Evolutionary conservation across 306 rosid genomes (phyloP), one percentile per base, ranked within the genome.

Genomic region (Rubus parviflorus): DNA sequence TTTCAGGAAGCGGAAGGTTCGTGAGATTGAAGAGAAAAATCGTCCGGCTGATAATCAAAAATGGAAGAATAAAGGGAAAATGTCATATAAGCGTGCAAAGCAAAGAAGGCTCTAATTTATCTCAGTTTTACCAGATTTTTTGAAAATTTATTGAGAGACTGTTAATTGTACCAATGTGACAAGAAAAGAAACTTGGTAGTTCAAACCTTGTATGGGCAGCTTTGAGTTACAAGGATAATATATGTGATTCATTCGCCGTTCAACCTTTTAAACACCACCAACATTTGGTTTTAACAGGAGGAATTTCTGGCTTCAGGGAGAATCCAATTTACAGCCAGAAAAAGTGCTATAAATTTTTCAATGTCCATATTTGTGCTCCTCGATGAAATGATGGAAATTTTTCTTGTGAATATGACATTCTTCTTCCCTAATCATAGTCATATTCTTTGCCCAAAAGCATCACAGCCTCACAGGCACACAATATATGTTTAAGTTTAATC

Each of bases 1-100:
- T 79, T 79, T 20, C 63, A 95, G 97, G 85, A 90, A 90, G 77
- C 90, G 96, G 60, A 90, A 89, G 90, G 92, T 95, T 57, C 82
- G 60, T 66, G 97, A 90, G 79, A 95, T 92, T 40, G 96, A 92
- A 86, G 98, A 89, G 74, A 65, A 84, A 40, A 87, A 77, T 57
- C 90, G 57, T 80, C 90, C 93, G 1, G 93, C n/a, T 53, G 92
- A 95, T 40, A 92, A 92, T 78, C 80, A 82, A 4, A 95, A 88
- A 52, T 95, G 98, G 97, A 95, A 92, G 88, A 92, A 80, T 41
- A 84, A 83, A 66, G 91, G 95, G 61, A 76, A 53, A 49, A 79
- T 76, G 68, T 70, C 97, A 25, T 72, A 53, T 71, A 89, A 86
- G 81, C 86, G 94, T 20, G 91, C 95, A 17, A 95, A 95, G 80